Percentiles rank a stretch among this genome's conserved stretches.
phyloP scores from a whole-genome alignment of 1,139 yeast genomes.

The Candida pseudoviswanathii region DNA sequence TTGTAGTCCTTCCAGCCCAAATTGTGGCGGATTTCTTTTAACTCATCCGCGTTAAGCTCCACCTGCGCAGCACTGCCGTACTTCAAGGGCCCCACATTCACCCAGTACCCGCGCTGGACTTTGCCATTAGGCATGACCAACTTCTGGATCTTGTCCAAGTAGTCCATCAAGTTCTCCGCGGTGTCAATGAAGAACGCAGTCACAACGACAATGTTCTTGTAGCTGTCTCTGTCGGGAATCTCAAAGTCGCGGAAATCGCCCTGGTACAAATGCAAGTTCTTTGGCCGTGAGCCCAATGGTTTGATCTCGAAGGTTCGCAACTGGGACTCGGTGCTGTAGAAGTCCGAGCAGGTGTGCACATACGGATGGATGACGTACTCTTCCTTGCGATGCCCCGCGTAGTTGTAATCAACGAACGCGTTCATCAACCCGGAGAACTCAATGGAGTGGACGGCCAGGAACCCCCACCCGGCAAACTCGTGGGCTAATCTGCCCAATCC shows the following conservation, averaged over 20 bases:
- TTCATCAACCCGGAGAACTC: conserved; percentile 78
- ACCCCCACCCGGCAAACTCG: conserved; percentile 49
- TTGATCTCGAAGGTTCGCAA: conserved; percentile 46
- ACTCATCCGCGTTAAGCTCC: conserved; percentile 69
- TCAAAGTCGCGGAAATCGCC: conserved; percentile 68
- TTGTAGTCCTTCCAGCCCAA: conserved; percentile 66
- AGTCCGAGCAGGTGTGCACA: conserved; percentile 75
- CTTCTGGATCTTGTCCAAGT: conserved; percentile 60
- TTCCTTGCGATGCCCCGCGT: conserved; percentile 19
- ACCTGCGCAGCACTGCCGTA: conserved; percentile 86
- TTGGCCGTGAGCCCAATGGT: conserved; percentile 38
- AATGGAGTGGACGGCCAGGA: conserved; percentile 60
- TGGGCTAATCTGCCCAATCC: conserved; percentile 77
- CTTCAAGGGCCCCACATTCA: conserved; percentile 83
- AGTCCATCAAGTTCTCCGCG: conserved; percentile 78
- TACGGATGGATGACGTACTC: conserved; percentile 56
- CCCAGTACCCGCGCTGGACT: conserved; percentile 62
- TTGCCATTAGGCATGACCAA: conserved; percentile 41
- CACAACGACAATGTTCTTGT: conserved; percentile 59
- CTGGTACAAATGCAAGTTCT: conserved; percentile 50
- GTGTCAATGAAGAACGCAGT: conserved; percentile 84
- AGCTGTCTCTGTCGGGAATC: conserved; percentile 24
- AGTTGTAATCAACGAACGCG: conserved; percentile 59
- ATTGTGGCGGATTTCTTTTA: conserved; percentile 47
- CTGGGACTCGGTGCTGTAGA: conserved; percentile 53